Conservation (phyloP, 345 rosid species). For the Boechera stricta region DNA sequence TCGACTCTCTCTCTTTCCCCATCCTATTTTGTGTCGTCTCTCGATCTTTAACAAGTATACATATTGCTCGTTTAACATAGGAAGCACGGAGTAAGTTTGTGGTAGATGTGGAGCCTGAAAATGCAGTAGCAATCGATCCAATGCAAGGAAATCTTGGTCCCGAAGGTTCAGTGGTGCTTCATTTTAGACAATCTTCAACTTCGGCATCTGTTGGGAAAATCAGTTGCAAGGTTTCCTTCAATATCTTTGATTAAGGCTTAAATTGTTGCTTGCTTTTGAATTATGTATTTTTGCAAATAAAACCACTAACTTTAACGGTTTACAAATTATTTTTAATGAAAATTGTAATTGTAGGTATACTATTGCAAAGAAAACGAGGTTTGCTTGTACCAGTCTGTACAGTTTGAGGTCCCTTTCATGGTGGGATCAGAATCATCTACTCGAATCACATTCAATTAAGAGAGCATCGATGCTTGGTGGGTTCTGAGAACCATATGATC, state of each 20-base stretch:
- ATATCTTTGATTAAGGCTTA: not conserved
- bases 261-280: not conserved
- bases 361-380: constrained; percentile 97
- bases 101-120: constrained; percentile 77
- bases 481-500: constrained; percentile 18
- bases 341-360: constrained; percentile 53
- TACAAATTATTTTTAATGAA: not conserved
- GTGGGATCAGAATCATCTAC: constrained; percentile 47
- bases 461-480: constrained; percentile 50
- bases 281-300: no score
- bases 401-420: constrained; percentile 76
- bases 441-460: constrained; percentile 55
- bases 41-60: not conserved
- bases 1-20: not conserved
- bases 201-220: constrained; percentile 67
- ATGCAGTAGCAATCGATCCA: constrained; percentile 60
- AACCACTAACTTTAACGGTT: not conserved
- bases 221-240: constrained; percentile 73
- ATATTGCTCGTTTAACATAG: constrained; percentile 46
- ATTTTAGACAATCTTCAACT: constrained; percentile 60
- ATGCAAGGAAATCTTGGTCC: constrained; percentile 69
- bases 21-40: not conserved
- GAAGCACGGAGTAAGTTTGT: constrained; percentile 80
- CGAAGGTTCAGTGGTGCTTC: constrained; percentile 70
- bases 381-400: constrained; percentile 82